Percentiles rank a stretch among this genome's conserved stretches.
Conservation (phyloP, 805 yeast species). For the Metschnikowia chrysomelidarum region DNA sequence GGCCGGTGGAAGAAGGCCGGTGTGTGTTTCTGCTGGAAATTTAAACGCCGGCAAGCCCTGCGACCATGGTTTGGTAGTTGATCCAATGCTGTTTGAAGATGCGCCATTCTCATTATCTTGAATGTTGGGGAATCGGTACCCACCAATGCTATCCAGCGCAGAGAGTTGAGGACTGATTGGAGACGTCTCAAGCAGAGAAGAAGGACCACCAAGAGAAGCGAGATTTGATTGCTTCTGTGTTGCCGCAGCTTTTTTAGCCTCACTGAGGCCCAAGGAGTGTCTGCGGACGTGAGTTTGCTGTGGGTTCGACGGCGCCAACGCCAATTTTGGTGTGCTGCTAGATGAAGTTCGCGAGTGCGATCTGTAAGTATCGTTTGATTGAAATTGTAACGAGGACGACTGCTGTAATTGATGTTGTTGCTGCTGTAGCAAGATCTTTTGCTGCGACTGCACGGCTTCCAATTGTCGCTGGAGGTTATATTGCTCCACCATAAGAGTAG, state of each 20-base stretch:
- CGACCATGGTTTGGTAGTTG: slow-evolving; percentile 30
- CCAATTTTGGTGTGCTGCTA: slow-evolving; percentile 29
- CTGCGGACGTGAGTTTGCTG: slow-evolving; percentile 78
- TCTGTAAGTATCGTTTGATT: slow-evolving; percentile 27
- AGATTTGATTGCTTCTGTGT: slow-evolving; percentile 58
- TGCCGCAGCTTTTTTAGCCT: slow-evolving; percentile 97
- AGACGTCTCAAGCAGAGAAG: slow-evolving; percentile 10
- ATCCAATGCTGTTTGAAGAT: slow-evolving; percentile 23
- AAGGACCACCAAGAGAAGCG: slow-evolving; percentile 24
- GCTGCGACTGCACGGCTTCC: slow-evolving; percentile 89
- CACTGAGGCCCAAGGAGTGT: slow-evolving; percentile 87
- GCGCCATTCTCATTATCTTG: slow-evolving; percentile 20
- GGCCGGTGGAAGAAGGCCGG: slow-evolving; percentile 50
- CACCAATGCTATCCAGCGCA: slow-evolving; percentile 22
- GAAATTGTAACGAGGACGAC: slow-evolving; percentile 10
- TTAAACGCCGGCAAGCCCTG: slow-evolving; percentile 51
- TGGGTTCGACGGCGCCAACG: slow-evolving; percentile 27
- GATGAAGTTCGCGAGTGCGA: slow-evolving; percentile 37
- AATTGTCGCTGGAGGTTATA: slow-evolving; percentile 86
- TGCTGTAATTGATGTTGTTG: slow-evolving; percentile 34
- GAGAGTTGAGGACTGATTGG: slow-evolving; percentile 18
- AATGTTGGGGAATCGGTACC: slow-evolving; percentile 59
- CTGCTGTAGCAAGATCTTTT: slow-evolving; percentile 80
- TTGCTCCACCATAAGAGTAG: slow-evolving; percentile 89
- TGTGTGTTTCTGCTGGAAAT: slow-evolving; percentile 49